Base-by-base conservation (phyloP, 2,329 filamentous ascomycete species). In the Venturia effusa region DNA sequence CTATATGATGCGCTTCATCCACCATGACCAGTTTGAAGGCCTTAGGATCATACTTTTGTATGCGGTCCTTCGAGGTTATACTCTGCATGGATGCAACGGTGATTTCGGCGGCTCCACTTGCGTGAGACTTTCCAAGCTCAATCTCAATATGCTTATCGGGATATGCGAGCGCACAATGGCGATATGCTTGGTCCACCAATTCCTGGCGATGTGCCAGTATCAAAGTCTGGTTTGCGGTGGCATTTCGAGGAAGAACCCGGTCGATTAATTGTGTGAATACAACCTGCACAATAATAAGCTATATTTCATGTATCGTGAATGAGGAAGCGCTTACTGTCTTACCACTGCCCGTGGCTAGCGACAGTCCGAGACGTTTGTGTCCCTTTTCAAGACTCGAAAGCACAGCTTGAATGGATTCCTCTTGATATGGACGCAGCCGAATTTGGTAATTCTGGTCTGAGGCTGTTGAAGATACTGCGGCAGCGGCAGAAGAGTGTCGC, bases 1-100 rank as follows among this genome's bases (percentile, higher is more conserved):
- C 92, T 62, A 97, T 96, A 74, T 99, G 94, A 73, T 99, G 94
- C 4, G 93, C 94, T 76, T 99, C 94, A 68, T 99, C 94, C 4
- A 99, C 93, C 2, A 99, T 81, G 0, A 99, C 79, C 0, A 99
- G 84, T 75, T 99, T 99, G 80, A 93, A 97, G 8, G 79, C 79
- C 0, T 74, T 75, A 0, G 92, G 89, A 68, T 95, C 84, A 70
- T 93, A 97, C 72, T 96, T 97, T 41, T 75, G 72, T n/a, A 97
- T 81, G 1, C 94, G 84, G 62, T 87, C 84, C 15, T 84, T 84
- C 5, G 90, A 95, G 8, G 82, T 84, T 69, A 99, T 85, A 74
- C 90, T 97, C 71, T 88, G 87, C 41, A 99, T 83, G 40, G 93
- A 97, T 55, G 93, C 94, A 61, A 99, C 83, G 10, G 93, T 97